phyloP scores from a whole-genome alignment of 371 early-diverging fungal species.

The Rhizomucor pusillus region DNA sequence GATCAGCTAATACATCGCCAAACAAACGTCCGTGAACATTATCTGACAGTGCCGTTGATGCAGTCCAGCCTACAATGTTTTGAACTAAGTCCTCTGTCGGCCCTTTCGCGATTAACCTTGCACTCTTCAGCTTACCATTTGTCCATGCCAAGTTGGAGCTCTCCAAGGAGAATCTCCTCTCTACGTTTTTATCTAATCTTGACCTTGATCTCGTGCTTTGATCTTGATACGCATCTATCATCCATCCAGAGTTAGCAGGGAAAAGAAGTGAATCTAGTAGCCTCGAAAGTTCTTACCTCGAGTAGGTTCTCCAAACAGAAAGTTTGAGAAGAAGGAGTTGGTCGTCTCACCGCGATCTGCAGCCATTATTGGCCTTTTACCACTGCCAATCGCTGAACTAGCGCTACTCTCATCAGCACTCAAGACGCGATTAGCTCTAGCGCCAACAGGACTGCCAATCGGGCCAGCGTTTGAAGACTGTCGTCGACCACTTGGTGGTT shows the following conservation, averaged over 20 bases:
- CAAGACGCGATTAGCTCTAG: constrained; percentile 9
- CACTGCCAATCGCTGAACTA: constrained; percentile 1
- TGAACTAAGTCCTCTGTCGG: background rate
- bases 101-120: background rate
- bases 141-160: constrained; percentile 16
- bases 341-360: constrained; percentile 8
- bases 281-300: constrained; percentile 3
- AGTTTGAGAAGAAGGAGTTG: constrained; percentile 40
- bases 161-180: constrained; percentile 13
- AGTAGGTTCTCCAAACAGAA: constrained; percentile 39
- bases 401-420: constrained; percentile 5
- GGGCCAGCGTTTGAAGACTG: constrained; percentile 18
- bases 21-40: constrained; percentile 37
- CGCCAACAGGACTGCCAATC: constrained; percentile 25
- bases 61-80: constrained; percentile 34
- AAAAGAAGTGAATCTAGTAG: background rate
- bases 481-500: constrained; percentile 18
- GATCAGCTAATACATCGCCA: constrained; percentile 33
- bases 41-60: constrained; percentile 31
- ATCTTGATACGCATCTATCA: constrained; percentile 1
- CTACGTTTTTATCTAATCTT: constrained; percentile 8
- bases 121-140: constrained; percentile 7
- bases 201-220: background rate
- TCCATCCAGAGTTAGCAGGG: background rate
- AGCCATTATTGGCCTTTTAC: background rate